A percentile compares a stretch with the other conserved stretches of the same genome.
Conservation (phyloP, 495 filamentous ascomycete species). For the Recurvomyces mirabilis region DNA sequence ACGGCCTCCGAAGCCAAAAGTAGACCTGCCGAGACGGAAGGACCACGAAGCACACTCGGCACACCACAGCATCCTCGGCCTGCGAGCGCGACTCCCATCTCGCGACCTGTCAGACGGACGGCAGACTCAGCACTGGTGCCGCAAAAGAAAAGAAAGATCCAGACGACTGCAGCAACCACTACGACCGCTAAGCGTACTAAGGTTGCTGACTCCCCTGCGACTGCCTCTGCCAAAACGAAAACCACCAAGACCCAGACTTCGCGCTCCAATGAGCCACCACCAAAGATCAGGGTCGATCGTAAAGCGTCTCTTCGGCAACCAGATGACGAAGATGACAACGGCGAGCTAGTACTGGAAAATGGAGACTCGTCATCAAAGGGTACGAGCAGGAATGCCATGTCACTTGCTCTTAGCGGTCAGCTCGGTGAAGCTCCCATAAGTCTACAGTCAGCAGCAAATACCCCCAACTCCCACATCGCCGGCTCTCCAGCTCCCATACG, state of each 20-base stretch:
- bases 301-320: constrained; percentile 11
- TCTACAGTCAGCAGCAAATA: constrained; percentile 8
- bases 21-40: background rate
- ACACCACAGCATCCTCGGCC: background rate
- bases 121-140: background rate
- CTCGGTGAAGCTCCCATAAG: constrained; percentile 10
- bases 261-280: no score
- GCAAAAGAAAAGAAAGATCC: constrained; percentile 17
- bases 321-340: constrained; percentile 8
- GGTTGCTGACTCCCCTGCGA: background rate
- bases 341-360: constrained; percentile 16
- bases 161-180: background rate
- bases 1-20: background rate
- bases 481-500: background rate
- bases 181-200: constrained; percentile 8
- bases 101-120: constrained; percentile 3
- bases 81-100: background rate
- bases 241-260: background rate
- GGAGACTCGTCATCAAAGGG: constrained; percentile 7
- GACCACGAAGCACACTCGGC: background rate
- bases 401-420: constrained; percentile 9
- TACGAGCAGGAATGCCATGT: constrained; percentile 4
- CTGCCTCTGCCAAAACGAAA: background rate
- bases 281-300: constrained; percentile 9
- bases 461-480: constrained; percentile 1